These are phyloP conservation scores for Rhodotorula kratochvilovae DNA, from an alignment of 768 basidiomycete species.

Conservation along the genomic window DNA sequence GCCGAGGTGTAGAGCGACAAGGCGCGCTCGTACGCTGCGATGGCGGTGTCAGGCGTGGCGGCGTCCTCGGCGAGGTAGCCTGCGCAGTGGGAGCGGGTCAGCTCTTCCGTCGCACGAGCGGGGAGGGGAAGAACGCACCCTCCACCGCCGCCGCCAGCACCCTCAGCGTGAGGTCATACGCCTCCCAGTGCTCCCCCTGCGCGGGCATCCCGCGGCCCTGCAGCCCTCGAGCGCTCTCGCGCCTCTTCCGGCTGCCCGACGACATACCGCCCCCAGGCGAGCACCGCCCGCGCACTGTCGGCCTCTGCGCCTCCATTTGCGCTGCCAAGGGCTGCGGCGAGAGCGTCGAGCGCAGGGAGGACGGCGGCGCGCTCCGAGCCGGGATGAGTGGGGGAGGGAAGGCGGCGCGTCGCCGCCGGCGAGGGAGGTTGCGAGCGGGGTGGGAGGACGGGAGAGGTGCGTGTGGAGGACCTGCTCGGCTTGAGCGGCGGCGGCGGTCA, in stretches of 20 bases:
- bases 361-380: background rate
- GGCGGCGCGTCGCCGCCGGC: background rate
- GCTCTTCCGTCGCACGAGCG: too few species aligned
- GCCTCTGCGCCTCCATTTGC: background rate
- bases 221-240: background rate
- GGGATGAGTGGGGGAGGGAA: background rate
- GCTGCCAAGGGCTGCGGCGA: background rate
- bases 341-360: slow-evolving; percentile 1
- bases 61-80: slow-evolving; percentile 11
- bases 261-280: background rate
- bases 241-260: slow-evolving; percentile 6
- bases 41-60: background rate
- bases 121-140: slow-evolving; percentile 15
- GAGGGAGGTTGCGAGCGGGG: background rate
- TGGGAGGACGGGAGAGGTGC: background rate
- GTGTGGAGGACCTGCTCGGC: slow-evolving; percentile 11
- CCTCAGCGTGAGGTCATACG: slow-evolving; percentile 21
- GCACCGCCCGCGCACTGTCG: slow-evolving; percentile 17
- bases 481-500: slow-evolving; percentile 12
- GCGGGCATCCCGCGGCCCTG: background rate
- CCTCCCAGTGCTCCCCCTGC: background rate
- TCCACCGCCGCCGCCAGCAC: slow-evolving; percentile 8
- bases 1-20: background rate
- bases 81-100: background rate
- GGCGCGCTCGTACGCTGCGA: background rate